These are phyloP conservation scores for Acacia confusa DNA, from an alignment of 306 rosid genomes.

Conservation along the genomic window DNA sequence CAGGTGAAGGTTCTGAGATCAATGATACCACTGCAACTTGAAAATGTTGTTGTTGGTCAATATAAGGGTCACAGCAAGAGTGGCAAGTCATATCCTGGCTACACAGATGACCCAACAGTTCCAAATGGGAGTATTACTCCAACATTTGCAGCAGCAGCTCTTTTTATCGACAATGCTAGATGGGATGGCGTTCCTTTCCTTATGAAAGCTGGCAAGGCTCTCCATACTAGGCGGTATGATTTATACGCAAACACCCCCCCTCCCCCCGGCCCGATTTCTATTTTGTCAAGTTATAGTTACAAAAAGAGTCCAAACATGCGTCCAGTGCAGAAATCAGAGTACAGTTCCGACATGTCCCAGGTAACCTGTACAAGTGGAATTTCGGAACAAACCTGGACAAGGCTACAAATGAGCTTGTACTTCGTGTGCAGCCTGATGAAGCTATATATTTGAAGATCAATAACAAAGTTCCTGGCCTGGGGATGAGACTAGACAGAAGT, in stretches of 20 bases:
- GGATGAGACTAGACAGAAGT: conserved; percentile 94
- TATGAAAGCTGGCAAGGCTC: conserved; percentile 99
- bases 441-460: conserved; percentile 96
- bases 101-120: conserved; percentile 79
- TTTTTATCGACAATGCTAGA: conserved; percentile 87
- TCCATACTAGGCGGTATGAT: conserved; percentile 76
- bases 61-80: conserved; percentile 88
- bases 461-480: conserved; percentile 96
- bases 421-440: conserved; percentile 97
- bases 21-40: conserved; percentile 75
- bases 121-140: conserved; percentile 86
- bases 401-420: conserved; percentile 93
- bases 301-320: conserved; percentile 25
- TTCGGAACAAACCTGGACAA: conserved; percentile 91
- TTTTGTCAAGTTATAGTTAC: conserved; percentile 5
- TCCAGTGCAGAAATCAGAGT: conserved; percentile 98
- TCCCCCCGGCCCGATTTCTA: too few relatives aligned
- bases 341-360: conserved; percentile 95
- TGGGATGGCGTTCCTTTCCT: conserved; percentile 99
- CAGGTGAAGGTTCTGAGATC: conserved; percentile 97
- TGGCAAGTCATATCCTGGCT: conserved; percentile 71
- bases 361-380: conserved; percentile 84
- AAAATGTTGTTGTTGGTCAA: conserved; percentile 91
- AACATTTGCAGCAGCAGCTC: conserved; percentile 95
- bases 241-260: too few relatives aligned